Evolutionary conservation across 108 stramenopile species (phyloP), one percentile per base, ranked within the genome.

Genomic region (Conticribra weissflogii): DNA sequence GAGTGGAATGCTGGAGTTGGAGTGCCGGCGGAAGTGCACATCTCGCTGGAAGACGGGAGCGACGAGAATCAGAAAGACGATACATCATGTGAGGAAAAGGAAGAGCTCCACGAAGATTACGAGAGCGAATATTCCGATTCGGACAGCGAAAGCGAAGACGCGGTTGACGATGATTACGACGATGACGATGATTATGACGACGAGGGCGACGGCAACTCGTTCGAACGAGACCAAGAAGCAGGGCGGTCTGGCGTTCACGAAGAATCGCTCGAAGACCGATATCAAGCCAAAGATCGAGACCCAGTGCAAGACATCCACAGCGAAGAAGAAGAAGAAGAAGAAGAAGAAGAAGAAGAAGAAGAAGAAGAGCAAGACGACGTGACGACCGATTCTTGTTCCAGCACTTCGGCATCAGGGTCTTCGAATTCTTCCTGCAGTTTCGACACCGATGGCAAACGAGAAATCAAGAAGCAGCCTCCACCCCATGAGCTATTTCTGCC

Each of bases 401-500:
- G 21, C 21, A 3, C 33, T 15, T 3, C 36, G n/a, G 12, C 44
- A 22, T n/a, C n/a, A n/a, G n/a, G n/a, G n/a, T n/a, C n/a, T n/a
- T n/a, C n/a, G n/a, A n/a, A n/a, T n/a, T n/a, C n/a, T n/a, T n/a
- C n/a, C n/a, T n/a, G n/a, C n/a, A n/a, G n/a, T n/a, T n/a, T n/a
- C n/a, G n/a, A n/a, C n/a, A n/a, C n/a, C n/a, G n/a, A n/a, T n/a
- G n/a, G n/a, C n/a, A n/a, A n/a, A n/a, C n/a, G n/a, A n/a, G 0
- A 21, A 47, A 62, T 46, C 17, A 47, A 23, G 24, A n/a, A 15
- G n/a, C 23, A 3, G 1, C 19, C 50, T 19, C 18, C 47, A 44
- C 62, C 24, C n/a, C 75, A 76, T 50, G 54, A 63, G 22, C 62
- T 76, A 24, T 76, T 64, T 27, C 75, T 76, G 23, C 75, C 75